Evolutionary conservation across 192 early-diverging fungal genomes (phyloP).

Genomic region (Pilaira anomala): DNA sequence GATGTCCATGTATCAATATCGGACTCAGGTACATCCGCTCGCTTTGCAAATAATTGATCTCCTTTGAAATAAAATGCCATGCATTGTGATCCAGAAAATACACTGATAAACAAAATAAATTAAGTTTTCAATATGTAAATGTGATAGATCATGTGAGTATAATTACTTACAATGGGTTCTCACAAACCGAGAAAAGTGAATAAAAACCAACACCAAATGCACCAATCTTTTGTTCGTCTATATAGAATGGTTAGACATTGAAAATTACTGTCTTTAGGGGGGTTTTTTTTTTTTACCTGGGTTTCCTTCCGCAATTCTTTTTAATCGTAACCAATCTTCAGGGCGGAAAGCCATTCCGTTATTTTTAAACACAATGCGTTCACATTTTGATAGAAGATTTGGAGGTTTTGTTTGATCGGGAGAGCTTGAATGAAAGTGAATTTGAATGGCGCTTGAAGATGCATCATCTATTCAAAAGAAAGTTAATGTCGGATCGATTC

Average conservation of each 20-base stretch:
- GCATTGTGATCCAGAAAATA: slow-evolving; percentile 69
- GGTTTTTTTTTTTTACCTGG: slow-evolving; percentile 58
- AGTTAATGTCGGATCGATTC: slow-evolving; percentile 23
- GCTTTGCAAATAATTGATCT: slow-evolving; percentile 83
- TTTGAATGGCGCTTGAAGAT: slow-evolving; percentile 51
- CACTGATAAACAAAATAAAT: slow-evolving; percentile 30
- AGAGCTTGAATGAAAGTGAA: slow-evolving; percentile 49
- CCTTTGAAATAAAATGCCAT: slow-evolving; percentile 90
- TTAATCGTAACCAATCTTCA: slow-evolving; percentile 79
- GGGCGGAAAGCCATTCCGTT: slow-evolving; percentile 78
- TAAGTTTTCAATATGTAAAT: background rate
- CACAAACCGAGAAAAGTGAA: slow-evolving; percentile 84
- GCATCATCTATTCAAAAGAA: slow-evolving; percentile 64
- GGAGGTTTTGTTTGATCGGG: slow-evolving; percentile 31
- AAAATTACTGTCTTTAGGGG: background rate
- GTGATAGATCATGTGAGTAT: background rate
- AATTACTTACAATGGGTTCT: slow-evolving; percentile 74
- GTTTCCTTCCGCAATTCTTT: slow-evolving; percentile 90
- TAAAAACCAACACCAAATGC: slow-evolving; percentile 86
- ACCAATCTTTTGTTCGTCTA: slow-evolving; percentile 65
- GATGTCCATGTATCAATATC: slow-evolving; percentile 60
- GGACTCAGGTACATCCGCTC: slow-evolving; percentile 46
- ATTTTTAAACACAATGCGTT: slow-evolving; percentile 67
- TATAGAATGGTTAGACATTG: background rate
- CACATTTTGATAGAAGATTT: slow-evolving; percentile 44